These are phyloP conservation scores for Colletotrichum sp. DNA, from an alignment of 2,329 filamentous ascomycete genomes.

Conservation along the genomic window DNA sequence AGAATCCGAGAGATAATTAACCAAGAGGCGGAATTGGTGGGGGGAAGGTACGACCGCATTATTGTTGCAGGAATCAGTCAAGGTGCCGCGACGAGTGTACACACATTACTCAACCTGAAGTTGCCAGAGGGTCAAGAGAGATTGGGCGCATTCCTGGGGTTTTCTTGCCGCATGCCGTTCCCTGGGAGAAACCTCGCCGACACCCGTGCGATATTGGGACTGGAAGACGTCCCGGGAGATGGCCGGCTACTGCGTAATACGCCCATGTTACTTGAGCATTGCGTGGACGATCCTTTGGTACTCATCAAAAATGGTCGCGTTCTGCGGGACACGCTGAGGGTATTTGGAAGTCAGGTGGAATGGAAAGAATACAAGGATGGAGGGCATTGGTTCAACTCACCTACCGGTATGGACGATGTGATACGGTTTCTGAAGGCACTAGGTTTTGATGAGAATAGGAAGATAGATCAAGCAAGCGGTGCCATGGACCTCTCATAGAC, in stretches of 20 bases:
- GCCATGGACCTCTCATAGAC: not conserved
- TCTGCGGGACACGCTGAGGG: slow-evolving; percentile 36
- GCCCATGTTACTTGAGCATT: slow-evolving; percentile 51
- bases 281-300: slow-evolving; percentile 47
- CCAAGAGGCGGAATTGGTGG: slow-evolving; percentile 38
- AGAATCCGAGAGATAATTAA: slow-evolving; percentile 36
- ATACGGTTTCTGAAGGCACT: slow-evolving; percentile 33
- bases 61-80: slow-evolving; percentile 52
- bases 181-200: slow-evolving; percentile 31
- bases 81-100: slow-evolving; percentile 46
- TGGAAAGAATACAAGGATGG: slow-evolving; percentile 48
- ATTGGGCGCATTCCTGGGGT: slow-evolving; percentile 42
- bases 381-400: slow-evolving; percentile 50
- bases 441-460: not conserved
- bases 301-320: slow-evolving; percentile 38
- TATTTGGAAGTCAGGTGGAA: slow-evolving; percentile 41
- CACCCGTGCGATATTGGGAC: slow-evolving; percentile 35
- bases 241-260: slow-evolving; percentile 42
- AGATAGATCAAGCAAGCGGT: not conserved
- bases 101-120: slow-evolving; percentile 40
- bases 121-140: slow-evolving; percentile 20
- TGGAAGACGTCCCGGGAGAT: slow-evolving; percentile 28
- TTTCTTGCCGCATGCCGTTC: slow-evolving; percentile 43
- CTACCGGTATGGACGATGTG: slow-evolving; percentile 47
- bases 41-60: slow-evolving; percentile 41